These are phyloP conservation scores for Saccharomycopsis amapae DNA, from an alignment of 805 yeast species.

Conservation along the genomic window DNA sequence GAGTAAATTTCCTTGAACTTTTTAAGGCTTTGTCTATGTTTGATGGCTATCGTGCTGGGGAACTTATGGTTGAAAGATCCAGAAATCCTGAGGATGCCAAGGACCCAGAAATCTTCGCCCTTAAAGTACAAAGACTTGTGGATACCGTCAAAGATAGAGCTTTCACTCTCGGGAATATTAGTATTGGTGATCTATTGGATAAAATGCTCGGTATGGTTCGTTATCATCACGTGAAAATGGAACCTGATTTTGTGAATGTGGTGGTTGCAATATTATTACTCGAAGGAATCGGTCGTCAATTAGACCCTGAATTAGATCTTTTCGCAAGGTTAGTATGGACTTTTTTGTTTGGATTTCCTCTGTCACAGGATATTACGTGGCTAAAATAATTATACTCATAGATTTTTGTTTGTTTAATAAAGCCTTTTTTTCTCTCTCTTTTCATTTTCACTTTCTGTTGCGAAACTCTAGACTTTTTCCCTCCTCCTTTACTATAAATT, in stretches of 20 bases:
- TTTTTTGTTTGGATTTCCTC: constrained; percentile 31
- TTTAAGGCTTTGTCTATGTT: constrained; percentile 85
- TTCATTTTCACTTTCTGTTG: background rate
- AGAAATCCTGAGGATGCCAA: constrained; percentile 90
- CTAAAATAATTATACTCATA: background rate
- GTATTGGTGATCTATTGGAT: constrained; percentile 85
- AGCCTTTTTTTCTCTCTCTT: background rate
- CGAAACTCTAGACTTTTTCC: background rate
- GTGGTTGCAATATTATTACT: constrained; percentile 85
- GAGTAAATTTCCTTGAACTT: constrained; percentile 81
- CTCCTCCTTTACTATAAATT: too few relatives aligned
- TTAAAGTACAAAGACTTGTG: constrained; percentile 80
- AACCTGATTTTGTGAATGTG: constrained; percentile 91
- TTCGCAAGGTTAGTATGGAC: constrained; percentile 86
- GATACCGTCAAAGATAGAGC: constrained; percentile 77
- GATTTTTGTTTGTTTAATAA: background rate
- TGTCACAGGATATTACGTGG: constrained; percentile 9
- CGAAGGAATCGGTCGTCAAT: constrained; percentile 92
- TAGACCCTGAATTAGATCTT: constrained; percentile 87
- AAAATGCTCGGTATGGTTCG: constrained; percentile 88
- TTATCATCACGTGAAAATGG: constrained; percentile 93
- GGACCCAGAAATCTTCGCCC: constrained; percentile 76
- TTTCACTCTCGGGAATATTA: constrained; percentile 84
- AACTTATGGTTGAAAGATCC: constrained; percentile 90
- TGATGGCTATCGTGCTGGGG: constrained; percentile 93